Evolutionary conservation across 805 yeast species (phyloP).

Genomic region (Candida awuae): DNA sequence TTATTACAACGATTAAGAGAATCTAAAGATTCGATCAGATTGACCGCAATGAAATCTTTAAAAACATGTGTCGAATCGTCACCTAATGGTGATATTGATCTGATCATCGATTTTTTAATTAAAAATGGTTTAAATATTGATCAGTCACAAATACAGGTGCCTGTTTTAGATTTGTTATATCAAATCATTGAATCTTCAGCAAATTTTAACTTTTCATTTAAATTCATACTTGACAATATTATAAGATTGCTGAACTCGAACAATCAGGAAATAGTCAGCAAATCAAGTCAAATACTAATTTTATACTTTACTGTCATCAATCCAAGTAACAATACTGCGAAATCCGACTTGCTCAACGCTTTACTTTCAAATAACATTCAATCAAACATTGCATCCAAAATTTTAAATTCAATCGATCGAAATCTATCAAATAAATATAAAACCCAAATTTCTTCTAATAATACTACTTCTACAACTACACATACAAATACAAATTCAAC

Average conservation of each 20-base stretch:
- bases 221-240: slow-evolving; percentile 21
- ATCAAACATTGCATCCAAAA: slow-evolving; percentile 15
- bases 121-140: slow-evolving; percentile 39
- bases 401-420: slow-evolving; percentile 28
- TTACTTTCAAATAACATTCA: slow-evolving; percentile 30
- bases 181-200: slow-evolving; percentile 33
- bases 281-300: slow-evolving; percentile 25
- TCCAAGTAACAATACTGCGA: slow-evolving; percentile 31
- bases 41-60: slow-evolving; percentile 43
- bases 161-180: slow-evolving; percentile 37
- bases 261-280: slow-evolving; percentile 13
- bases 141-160: slow-evolving; percentile 34
- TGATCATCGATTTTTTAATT: slow-evolving; percentile 33
- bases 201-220: slow-evolving; percentile 27
- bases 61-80: slow-evolving; percentile 50
- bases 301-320: slow-evolving; percentile 31
- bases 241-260: slow-evolving; percentile 19
- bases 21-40: slow-evolving; percentile 28
- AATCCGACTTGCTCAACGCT: slow-evolving; percentile 37
- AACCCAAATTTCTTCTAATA: too few species aligned
- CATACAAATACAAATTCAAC: background rate
- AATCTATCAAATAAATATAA: slow-evolving; percentile 14
- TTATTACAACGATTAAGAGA: slow-evolving; percentile 41
- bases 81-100: slow-evolving; percentile 23
- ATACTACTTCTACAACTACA: too few species aligned